phyloP scores from a whole-genome alignment of 1,139 yeast species.

The Maudiozyma humilis region DNA sequence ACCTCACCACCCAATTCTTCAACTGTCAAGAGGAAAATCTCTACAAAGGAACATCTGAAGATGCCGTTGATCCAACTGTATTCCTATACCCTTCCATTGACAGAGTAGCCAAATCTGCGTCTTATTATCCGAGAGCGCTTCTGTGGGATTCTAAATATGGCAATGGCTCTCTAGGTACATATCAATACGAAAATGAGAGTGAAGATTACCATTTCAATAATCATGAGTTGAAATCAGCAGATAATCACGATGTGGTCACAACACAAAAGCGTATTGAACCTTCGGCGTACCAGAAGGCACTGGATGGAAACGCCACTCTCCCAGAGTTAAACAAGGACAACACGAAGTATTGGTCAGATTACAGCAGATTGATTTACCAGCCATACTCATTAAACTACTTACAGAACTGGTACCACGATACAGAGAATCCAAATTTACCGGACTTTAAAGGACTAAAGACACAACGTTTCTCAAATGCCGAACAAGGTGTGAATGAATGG shows the following conservation, averaged over 20 bases:
- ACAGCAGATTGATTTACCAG: slow-evolving; percentile 55
- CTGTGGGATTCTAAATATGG: slow-evolving; percentile 71
- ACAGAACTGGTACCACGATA: slow-evolving; percentile 43
- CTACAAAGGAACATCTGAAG: slow-evolving; percentile 36
- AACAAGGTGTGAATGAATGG: slow-evolving; percentile 46
- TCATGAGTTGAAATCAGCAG: slow-evolving; percentile 11
- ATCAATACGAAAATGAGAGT: slow-evolving; percentile 37
- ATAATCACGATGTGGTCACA: slow-evolving; percentile 14
- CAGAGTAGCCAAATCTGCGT: slow-evolving; percentile 38
- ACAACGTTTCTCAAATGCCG: slow-evolving; percentile 34
- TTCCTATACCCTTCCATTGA: slow-evolving; percentile 39
- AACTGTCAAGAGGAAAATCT: slow-evolving; percentile 75
- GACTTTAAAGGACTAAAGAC: slow-evolving; percentile 23
- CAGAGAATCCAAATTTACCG: slow-evolving; percentile 30
- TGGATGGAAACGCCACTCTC: slow-evolving; percentile 43
- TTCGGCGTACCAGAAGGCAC: slow-evolving; percentile 52
- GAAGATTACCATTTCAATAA: slow-evolving; percentile 23
- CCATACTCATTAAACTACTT: slow-evolving; percentile 52
- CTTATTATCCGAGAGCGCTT: slow-evolving; percentile 70
- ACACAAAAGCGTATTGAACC: slow-evolving; percentile 33
- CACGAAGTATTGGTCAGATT: slow-evolving; percentile 76
- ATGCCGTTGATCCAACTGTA: slow-evolving; percentile 39
- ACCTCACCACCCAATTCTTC: slow-evolving; percentile 67
- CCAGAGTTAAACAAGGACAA: slow-evolving; percentile 35
- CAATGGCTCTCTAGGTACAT: slow-evolving; percentile 49